Evolutionary conservation across 192 early-diverging fungal genomes (phyloP).

Genomic region (Kappamyces sp.): DNA sequence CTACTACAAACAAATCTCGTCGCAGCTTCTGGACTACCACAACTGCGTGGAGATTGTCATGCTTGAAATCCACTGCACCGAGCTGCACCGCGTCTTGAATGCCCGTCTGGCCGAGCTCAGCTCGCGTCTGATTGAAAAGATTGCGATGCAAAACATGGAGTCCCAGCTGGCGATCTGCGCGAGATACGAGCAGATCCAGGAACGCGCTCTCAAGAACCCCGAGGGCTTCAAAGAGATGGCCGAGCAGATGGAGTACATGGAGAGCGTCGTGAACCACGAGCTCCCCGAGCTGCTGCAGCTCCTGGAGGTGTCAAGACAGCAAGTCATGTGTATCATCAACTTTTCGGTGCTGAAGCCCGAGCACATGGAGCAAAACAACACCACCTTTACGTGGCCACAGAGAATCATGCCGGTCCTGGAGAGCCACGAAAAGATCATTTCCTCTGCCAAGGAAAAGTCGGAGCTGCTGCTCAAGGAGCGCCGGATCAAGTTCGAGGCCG

Average conservation of each 20-base stretch:
- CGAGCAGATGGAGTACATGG: constrained; percentile 57
- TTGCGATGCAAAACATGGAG: constrained; percentile 42
- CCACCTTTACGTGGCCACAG: constrained; percentile 57
- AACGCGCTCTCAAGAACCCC: constrained; percentile 42
- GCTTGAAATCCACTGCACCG: constrained; percentile 45
- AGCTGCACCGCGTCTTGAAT: constrained; percentile 42
- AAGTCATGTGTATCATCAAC: constrained; percentile 50
- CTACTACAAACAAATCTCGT: constrained; percentile 33
- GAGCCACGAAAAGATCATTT: constrained; percentile 50
- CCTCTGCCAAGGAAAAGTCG: constrained; percentile 47
- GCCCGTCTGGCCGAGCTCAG: constrained; percentile 2
- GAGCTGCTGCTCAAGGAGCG: constrained; percentile 46
- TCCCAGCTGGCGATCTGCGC: constrained; percentile 49
- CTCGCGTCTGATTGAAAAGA: constrained; percentile 35
- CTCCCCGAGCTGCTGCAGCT: constrained; percentile 42
- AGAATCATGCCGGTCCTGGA: constrained; percentile 48
- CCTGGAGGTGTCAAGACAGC: constrained; percentile 44
- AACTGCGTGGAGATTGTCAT: constrained; percentile 43
- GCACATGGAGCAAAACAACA: constrained; percentile 53
- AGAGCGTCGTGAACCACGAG: constrained; percentile 31
- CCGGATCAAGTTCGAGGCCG: constrained; percentile 44
- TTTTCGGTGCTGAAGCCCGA: constrained; percentile 48
- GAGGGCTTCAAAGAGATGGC: constrained; percentile 64
- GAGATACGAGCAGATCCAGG: constrained; percentile 46
- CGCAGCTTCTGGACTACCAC: constrained; percentile 32